Evolutionary conservation across 176 grass and related monocot genomes (phyloP).

Genomic region (Phragmites australis): DNA sequence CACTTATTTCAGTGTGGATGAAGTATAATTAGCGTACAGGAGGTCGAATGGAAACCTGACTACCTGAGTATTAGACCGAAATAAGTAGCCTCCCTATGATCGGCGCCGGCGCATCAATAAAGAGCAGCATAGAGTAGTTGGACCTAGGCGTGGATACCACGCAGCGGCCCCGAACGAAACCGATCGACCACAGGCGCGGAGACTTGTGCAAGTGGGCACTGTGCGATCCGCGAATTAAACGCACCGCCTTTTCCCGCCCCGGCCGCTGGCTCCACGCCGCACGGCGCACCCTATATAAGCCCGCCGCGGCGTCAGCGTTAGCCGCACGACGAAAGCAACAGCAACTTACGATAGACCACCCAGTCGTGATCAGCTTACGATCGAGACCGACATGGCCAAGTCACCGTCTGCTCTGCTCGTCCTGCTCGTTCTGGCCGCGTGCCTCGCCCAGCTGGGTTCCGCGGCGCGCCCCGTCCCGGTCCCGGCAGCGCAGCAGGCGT

Average conservation of each 20-base stretch:
- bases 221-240: conserved; percentile 38
- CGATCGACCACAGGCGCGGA: no score
- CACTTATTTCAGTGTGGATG: no score
- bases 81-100: conserved; percentile 32
- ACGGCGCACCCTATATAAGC: conserved; percentile 34
- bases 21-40: neutral
- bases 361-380: conserved; percentile 10
- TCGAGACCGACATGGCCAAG: neutral
- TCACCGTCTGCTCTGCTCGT: neutral
- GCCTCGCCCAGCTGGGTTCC: conserved; percentile 27
- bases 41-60: neutral
- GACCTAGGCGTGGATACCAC: neutral
- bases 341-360: neutral
- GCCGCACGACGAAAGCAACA: conserved; percentile 28
- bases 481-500: neutral
- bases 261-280: neutral
- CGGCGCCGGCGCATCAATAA: conserved; percentile 31
- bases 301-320: conserved; percentile 24
- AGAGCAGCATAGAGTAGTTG: conserved; percentile 41
- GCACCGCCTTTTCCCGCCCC: conserved; percentile 49
- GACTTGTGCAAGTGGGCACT: neutral
- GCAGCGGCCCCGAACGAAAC: neutral
- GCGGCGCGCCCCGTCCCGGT: conserved; percentile 50
- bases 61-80: neutral
- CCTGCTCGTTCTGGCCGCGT: conserved; percentile 43